phyloP scores from a whole-genome alignment of 2,329 filamentous ascomycete species.

The Huntiella abstrusa region DNA sequence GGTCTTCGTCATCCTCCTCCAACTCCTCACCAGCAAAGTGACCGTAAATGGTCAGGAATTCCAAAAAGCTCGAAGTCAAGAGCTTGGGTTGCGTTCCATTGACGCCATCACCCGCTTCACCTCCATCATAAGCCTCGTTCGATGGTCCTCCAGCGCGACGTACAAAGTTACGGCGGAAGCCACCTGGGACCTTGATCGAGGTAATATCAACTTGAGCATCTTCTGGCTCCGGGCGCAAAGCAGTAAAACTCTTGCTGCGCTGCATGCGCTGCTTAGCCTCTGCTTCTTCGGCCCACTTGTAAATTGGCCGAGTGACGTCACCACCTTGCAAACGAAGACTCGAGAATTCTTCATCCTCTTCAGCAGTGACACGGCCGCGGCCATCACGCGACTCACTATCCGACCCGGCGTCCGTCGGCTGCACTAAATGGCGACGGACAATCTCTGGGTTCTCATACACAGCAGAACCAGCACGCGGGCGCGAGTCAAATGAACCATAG shows the following conservation, averaged over 20 bases:
- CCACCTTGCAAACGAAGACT: conserved; percentile 85
- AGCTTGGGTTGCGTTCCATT: conserved; percentile 34
- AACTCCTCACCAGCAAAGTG: conserved; percentile 96
- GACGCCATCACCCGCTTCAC: conserved; percentile 12
- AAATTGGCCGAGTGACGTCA: conserved; percentile 86
- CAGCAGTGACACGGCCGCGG: conserved; percentile 36
- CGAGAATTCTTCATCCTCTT: conserved; percentile 68
- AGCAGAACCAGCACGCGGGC: conserved; percentile 35
- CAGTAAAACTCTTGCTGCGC: conserved; percentile 75
- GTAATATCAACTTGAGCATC: conserved; percentile 69
- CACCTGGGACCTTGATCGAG: conserved; percentile 80
- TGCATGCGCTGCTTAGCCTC: conserved; percentile 49
- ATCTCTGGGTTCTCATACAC: conserved; percentile 74
- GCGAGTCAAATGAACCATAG: conserved; percentile 71
- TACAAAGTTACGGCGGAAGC: conserved; percentile 80
- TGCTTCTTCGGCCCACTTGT: conserved; percentile 86
- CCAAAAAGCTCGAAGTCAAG: conserved; percentile 82
- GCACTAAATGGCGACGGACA: conserved; percentile 71
- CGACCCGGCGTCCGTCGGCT: conserved; percentile 35
- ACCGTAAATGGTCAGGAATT: conserved; percentile 86
- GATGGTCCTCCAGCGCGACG: conserved; percentile 34
- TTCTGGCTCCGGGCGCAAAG: conserved; percentile 59
- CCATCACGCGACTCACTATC: conserved; percentile 28
- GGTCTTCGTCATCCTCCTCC: conserved; percentile 84
- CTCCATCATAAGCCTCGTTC: conserved; percentile 15